A percentile compares a stretch with the other conserved stretches of the same genome.
phyloP scores from a whole-genome alignment of 1,284 basidiomycete genomes.

The Polyporus tsugae region DNA sequence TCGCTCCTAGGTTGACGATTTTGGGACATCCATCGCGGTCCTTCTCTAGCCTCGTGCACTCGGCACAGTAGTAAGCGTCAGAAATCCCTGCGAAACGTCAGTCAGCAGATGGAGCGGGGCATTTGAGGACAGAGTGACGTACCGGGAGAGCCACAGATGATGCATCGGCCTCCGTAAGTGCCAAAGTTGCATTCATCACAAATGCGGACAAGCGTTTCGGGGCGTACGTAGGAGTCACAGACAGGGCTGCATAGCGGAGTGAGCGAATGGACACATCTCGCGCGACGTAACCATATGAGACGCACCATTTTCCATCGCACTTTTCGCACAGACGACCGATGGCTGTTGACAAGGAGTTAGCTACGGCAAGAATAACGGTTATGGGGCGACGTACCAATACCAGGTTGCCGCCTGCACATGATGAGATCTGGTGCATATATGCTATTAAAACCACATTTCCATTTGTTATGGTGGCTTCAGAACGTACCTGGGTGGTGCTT shows the following conservation, averaged over 20 bases:
- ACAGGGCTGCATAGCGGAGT: conserved; percentile 76
- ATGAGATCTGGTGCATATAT: conserved; percentile 75
- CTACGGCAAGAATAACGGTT: not conserved
- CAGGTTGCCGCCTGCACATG: conserved; percentile 96
- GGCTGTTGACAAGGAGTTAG: conserved; percentile 55
- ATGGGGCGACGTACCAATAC: conserved; percentile 75
- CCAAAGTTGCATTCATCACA: conserved; percentile 99
- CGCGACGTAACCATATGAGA: not conserved
- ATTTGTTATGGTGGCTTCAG: not conserved
- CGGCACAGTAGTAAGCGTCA: conserved; percentile 97
- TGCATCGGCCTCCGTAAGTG: conserved; percentile 95
- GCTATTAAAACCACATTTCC: conserved; percentile 14
- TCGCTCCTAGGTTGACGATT: conserved; percentile 95
- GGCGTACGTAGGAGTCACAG: conserved; percentile 99
- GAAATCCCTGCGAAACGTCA: conserved; percentile 76
- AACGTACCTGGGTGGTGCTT: conserved; percentile 88
- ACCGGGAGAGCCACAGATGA: conserved; percentile 96
- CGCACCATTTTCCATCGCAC: conserved; percentile 98
- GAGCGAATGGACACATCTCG: not conserved
- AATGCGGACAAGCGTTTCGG: conserved; percentile 96
- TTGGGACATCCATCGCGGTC: conserved; percentile 99
- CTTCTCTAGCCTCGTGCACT: conserved; percentile 96
- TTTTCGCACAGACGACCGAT: conserved; percentile 99
- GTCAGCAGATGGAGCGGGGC: not conserved
- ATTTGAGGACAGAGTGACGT: conserved; percentile 37